These are phyloP conservation scores for Hanseniaspora opuntiae DNA, from an alignment of 805 yeast species.

Conservation along the genomic window DNA sequence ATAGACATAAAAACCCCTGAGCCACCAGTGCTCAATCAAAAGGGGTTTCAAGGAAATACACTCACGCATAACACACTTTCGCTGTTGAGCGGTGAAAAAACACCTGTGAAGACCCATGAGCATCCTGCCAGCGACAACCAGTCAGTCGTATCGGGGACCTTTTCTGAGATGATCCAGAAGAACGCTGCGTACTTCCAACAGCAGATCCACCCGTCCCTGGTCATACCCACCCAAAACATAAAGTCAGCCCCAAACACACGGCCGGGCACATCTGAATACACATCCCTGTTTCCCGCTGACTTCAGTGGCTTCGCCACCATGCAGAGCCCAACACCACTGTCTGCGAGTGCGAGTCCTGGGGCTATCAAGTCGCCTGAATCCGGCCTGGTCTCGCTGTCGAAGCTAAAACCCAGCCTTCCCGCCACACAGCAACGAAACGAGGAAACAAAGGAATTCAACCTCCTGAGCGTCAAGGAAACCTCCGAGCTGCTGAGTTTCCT, in stretches of 20 bases:
- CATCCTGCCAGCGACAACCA: not conserved
- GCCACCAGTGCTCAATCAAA: not conserved
- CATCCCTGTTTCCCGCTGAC: not conserved
- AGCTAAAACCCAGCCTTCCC: not conserved
- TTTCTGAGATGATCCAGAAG: not conserved
- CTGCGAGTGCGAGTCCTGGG: not conserved
- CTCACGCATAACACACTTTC: not conserved
- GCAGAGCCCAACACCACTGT: not conserved
- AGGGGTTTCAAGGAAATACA: not conserved
- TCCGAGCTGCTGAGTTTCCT: conserved; percentile 24
- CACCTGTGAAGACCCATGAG: not conserved
- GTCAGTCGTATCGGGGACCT: not conserved
- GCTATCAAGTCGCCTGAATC: not conserved
- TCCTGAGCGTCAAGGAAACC: conserved; percentile 25
- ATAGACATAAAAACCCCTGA: not conserved
- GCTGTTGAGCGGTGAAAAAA: not conserved
- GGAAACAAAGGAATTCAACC: conserved; percentile 7
- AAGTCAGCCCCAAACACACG: not conserved
- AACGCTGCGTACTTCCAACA: not conserved
- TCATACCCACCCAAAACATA: not conserved
- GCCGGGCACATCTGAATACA: not conserved
- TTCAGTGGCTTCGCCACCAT: not conserved
- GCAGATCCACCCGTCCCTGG: not conserved
- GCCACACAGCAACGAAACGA: not conserved
- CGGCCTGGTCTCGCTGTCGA: not conserved